Conservation (phyloP, 768 basidiomycete genomes). For the Xerocomellus dryophilus region DNA sequence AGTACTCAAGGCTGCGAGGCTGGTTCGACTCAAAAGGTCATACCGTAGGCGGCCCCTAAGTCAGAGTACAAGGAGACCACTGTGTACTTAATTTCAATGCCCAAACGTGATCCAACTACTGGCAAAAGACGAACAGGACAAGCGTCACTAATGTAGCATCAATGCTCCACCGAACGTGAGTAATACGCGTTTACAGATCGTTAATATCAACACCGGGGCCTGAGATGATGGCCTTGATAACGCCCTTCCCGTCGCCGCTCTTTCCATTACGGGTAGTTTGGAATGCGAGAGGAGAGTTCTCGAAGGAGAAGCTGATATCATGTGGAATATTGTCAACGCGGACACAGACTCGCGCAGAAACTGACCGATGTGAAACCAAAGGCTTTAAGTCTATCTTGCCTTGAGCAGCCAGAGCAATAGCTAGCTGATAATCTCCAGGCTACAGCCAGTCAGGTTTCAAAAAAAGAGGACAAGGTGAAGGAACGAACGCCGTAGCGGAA, state of each 20-base stretch:
- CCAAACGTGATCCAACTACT: background rate
- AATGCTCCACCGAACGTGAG: background rate
- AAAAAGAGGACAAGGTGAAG: background rate
- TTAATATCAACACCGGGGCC: constrained; percentile 63
- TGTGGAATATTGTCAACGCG: background rate
- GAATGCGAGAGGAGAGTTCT: constrained; percentile 78
- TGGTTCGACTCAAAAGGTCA: background rate
- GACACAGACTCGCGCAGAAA: background rate
- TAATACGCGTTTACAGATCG: constrained; percentile 30
- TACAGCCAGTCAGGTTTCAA: constrained; percentile 24
- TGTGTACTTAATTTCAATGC: background rate
- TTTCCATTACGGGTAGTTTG: constrained; percentile 75
- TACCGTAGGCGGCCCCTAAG: too few relatives aligned
- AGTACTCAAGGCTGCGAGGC: too few relatives aligned
- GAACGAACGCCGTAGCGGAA: constrained; percentile 80
- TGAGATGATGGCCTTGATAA: constrained; percentile 88
- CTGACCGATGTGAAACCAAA: constrained; percentile 82
- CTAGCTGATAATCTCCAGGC: constrained; percentile 83
- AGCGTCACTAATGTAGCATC: background rate
- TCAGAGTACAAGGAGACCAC: too few relatives aligned
- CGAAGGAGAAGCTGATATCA: constrained; percentile 72
- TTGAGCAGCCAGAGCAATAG: constrained; percentile 77
- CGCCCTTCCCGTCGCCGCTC: constrained; percentile 80
- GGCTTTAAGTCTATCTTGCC: constrained; percentile 86
- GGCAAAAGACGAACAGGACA: background rate